Percentiles rank a stretch among this genome's conserved stretches.
Evolutionary conservation across 1,284 basidiomycete genomes (phyloP).

Genomic region (Ustilago shanxiensis): DNA sequence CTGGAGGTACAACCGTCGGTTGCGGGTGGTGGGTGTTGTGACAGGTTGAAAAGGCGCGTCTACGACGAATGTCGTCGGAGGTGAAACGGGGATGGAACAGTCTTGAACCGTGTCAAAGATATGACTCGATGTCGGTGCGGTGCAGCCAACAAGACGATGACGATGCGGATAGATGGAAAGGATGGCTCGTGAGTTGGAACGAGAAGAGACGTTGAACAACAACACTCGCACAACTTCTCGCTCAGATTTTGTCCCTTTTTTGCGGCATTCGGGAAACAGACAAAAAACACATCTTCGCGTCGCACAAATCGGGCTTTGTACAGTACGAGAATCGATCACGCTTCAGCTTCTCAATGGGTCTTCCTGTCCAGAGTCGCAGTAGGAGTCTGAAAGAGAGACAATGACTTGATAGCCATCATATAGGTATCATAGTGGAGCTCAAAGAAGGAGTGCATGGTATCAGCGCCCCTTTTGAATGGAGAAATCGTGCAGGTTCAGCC

Average conservation of each 20-base stretch:
- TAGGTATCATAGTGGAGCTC: too few relatives aligned
- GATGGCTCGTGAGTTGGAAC: background rate
- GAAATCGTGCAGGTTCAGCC: too few relatives aligned
- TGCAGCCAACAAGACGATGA: constrained; percentile 4
- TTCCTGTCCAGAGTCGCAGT: background rate
- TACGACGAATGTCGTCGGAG: background rate
- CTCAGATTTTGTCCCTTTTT: constrained; percentile 6
- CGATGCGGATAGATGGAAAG: constrained; percentile 16
- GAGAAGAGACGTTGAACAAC: constrained; percentile 18
- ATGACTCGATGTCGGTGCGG: too few relatives aligned
- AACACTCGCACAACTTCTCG: constrained; percentile 9
- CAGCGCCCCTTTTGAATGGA: too few relatives aligned
- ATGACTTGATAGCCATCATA: too few relatives aligned
- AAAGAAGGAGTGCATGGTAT: too few relatives aligned
- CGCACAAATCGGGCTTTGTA: constrained; percentile 6
- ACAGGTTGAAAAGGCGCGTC: background rate
- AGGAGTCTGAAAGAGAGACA: background rate
- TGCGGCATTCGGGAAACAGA: constrained; percentile 23
- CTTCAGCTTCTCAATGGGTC: background rate
- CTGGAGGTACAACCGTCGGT: background rate
- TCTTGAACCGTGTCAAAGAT: background rate
- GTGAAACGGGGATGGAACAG: background rate
- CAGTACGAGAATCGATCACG: constrained; percentile 18
- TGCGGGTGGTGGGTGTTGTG: background rate
- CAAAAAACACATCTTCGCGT: constrained; percentile 3